phyloP scores from a whole-genome alignment of 2,329 filamentous ascomycete species.

The Teratosphaeria zuluensis region DNA sequence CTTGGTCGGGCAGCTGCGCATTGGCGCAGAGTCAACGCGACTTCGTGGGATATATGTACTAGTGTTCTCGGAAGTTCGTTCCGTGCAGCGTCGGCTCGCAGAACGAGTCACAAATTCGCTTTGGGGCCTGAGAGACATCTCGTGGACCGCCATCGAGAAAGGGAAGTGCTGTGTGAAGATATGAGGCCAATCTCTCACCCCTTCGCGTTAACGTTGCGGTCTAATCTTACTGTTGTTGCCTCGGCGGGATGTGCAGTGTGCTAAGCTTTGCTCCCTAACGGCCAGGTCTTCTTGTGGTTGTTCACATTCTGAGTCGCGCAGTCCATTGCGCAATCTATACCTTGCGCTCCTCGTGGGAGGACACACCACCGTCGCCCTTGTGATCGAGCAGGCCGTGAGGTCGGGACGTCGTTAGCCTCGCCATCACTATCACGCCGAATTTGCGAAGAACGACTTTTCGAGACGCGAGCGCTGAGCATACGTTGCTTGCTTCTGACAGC shows the following conservation, averaged over 20 bases:
- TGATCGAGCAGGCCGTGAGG: background rate
- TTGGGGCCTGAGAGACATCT: background rate
- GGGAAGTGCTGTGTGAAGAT: background rate
- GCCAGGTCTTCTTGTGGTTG: background rate
- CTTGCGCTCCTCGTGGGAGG: background rate
- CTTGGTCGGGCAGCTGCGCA: background rate
- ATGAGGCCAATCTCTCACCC: background rate
- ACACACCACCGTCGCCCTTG: background rate
- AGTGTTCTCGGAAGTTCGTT: too few relatives aligned
- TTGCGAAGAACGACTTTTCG: background rate
- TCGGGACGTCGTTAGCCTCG: background rate
- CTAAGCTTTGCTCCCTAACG: background rate
- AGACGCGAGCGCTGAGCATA: background rate
- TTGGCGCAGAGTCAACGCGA: background rate
- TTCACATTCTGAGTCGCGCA: background rate
- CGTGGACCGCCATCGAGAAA: background rate
- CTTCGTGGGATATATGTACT: too few relatives aligned
- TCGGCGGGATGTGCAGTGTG: background rate
- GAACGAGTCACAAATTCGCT: background rate
- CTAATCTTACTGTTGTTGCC: background rate
- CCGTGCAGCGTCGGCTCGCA: too few relatives aligned
- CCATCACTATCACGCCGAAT: background rate
- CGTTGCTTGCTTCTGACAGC: background rate
- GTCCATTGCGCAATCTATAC: background rate
- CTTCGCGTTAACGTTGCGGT: background rate